Evolutionary conservation across 768 basidiomycete species (phyloP).

Genomic region (Psilocybe cubensis): DNA sequence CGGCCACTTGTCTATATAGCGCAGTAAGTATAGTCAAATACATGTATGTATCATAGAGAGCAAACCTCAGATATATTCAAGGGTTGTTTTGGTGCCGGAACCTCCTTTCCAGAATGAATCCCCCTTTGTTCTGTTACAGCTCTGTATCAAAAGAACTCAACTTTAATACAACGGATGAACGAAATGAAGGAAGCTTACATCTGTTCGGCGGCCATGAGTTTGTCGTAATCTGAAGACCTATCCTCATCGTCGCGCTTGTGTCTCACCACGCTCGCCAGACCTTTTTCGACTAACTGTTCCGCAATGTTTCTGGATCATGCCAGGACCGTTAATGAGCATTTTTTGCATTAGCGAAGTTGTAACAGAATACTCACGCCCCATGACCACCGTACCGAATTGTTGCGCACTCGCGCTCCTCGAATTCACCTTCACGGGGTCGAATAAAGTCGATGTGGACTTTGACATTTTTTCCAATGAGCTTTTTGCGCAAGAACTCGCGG

Average conservation of each 20-base stretch:
- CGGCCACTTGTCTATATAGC: constrained; percentile 61
- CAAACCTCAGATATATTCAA: constrained; percentile 90
- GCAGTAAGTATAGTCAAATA: constrained; percentile 2
- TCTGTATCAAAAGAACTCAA: constrained; percentile 37
- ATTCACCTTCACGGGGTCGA: constrained; percentile 91
- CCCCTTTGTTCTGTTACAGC: constrained; percentile 80
- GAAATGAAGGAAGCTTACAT: constrained; percentile 50
- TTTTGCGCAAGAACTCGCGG: constrained; percentile 90
- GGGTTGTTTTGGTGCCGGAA: constrained; percentile 76
- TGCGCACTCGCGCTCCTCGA: constrained; percentile 90
- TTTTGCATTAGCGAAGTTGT: not conserved
- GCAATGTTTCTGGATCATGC: constrained; percentile 72
- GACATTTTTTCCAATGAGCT: constrained; percentile 88
- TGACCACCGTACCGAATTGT: constrained; percentile 86
- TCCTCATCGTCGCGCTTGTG: constrained; percentile 97
- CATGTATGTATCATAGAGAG: not conserved
- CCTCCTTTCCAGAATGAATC: constrained; percentile 92
- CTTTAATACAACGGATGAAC: not conserved
- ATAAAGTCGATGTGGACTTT: constrained; percentile 88
- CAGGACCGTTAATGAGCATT: not conserved
- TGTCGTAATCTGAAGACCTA: constrained; percentile 94
- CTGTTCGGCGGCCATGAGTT: constrained; percentile 94
- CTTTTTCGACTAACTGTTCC: constrained; percentile 92
- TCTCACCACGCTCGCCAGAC: constrained; percentile 85
- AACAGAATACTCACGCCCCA: constrained; percentile 59